phyloP scores from a whole-genome alignment of 208 protist genomes.

The Lotmaria passim region DNA sequence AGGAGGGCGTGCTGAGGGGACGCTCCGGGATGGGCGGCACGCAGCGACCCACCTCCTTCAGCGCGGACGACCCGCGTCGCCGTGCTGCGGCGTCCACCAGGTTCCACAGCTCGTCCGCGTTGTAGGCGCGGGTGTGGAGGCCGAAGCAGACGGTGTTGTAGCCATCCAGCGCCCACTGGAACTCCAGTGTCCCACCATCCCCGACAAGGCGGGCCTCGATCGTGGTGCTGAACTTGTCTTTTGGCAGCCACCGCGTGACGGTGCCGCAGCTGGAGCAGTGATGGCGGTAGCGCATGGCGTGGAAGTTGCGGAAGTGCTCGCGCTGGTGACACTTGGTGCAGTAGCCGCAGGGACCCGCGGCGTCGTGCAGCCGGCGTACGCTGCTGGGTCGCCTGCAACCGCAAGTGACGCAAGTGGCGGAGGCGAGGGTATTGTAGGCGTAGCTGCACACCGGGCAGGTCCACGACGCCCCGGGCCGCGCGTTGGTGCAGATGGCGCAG shows the following conservation, averaged over 20 bases:
- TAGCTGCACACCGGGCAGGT: slow-evolving; percentile 76
- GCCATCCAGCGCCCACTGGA: slow-evolving; percentile 53
- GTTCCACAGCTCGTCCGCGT: slow-evolving; percentile 41
- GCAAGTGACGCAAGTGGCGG: slow-evolving; percentile 68
- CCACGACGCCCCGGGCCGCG: slow-evolving; percentile 74
- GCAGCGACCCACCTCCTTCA: slow-evolving; percentile 42
- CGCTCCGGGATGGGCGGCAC: slow-evolving; percentile 39
- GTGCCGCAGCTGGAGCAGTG: slow-evolving; percentile 56
- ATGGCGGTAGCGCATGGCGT: slow-evolving; percentile 42
- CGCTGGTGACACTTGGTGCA: slow-evolving; percentile 53
- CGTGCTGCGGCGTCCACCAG: slow-evolving; percentile 35
- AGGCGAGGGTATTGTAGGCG: slow-evolving; percentile 71
- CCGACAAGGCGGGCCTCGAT: slow-evolving; percentile 61
- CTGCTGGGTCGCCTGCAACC: slow-evolving; percentile 52
- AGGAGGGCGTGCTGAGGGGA: slow-evolving; percentile 19
- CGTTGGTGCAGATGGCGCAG: slow-evolving; percentile 85
- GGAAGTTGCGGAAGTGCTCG: slow-evolving; percentile 53
- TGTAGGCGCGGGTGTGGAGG: slow-evolving; percentile 53
- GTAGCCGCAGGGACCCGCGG: slow-evolving; percentile 8
- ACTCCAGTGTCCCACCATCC: slow-evolving; percentile 63
- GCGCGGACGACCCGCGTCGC: slow-evolving; percentile 20
- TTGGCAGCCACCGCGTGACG: slow-evolving; percentile 71
- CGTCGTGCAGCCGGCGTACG: slow-evolving; percentile 26
- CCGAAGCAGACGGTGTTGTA: slow-evolving; percentile 28
- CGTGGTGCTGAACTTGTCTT: slow-evolving; percentile 47